These are phyloP conservation scores for Euclidium syriacum DNA, from an alignment of 345 rosid genomes.

Conservation along the genomic window DNA sequence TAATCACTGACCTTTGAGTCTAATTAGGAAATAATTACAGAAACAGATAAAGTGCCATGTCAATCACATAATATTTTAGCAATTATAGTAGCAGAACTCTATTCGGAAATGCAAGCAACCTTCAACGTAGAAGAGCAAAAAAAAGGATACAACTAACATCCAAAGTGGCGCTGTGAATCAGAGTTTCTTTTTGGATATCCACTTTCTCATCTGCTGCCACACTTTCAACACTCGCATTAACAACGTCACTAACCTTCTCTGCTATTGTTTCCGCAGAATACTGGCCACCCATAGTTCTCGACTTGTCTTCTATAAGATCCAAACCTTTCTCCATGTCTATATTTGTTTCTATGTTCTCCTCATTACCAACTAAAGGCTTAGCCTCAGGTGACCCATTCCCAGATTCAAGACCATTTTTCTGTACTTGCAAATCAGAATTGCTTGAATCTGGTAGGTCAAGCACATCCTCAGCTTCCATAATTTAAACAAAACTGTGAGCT, in stretches of 20 bases:
- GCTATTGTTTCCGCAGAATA: conserved; percentile 15
- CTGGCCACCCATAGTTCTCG: conserved; percentile 27
- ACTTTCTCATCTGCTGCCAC: conserved; percentile 32
- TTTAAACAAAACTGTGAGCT: neutral
- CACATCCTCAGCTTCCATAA: conserved; percentile 49
- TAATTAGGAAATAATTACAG: neutral
- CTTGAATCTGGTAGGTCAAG: conserved; percentile 28
- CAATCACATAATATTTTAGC: neutral
- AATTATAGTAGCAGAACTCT: neutral
- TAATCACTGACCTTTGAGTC: conserved; percentile 8
- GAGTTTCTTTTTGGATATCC: conserved; percentile 23
- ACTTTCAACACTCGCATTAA: conserved; percentile 35
- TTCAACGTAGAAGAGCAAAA: conserved; percentile 17
- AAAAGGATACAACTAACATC: conserved; percentile 64
- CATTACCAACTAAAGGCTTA: conserved; percentile 18
- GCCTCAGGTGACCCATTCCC: conserved; percentile 37
- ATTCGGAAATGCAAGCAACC: neutral
- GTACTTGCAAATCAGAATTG: conserved; percentile 28
- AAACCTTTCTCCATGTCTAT: conserved; percentile 18
- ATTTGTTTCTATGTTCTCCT: conserved; percentile 3
- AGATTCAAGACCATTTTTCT: conserved; percentile 31
- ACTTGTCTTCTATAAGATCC: conserved; percentile 25
- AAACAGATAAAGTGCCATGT: neutral
- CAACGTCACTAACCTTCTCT: conserved; percentile 36
- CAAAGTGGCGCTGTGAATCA: conserved; percentile 20